Evolutionary conservation across 306 rosid genomes (phyloP), one percentile per base, ranked within the genome.

Genomic region (Cyamopsis tetragonoloba): DNA sequence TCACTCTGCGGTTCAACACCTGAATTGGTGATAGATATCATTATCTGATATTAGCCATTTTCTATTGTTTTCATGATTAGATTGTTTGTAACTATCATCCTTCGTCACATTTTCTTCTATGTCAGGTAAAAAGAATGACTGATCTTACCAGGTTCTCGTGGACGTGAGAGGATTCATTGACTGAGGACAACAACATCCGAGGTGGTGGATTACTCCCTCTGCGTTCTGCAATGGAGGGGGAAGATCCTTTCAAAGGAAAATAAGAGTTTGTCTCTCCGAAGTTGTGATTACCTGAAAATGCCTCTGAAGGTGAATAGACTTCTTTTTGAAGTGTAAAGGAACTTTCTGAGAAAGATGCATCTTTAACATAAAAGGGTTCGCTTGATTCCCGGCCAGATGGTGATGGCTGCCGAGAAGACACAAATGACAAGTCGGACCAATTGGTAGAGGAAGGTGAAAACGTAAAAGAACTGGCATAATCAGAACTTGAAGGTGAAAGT

Each of bases 161-260:
- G 66, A 73, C 63, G 48, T 64, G 77, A 30, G 81, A 59, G 13
- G 84, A 38, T 71, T 92, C 96, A 28, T 79, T 83, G 50, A 79
- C 75, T 1, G 88, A 66, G 27, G 93, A 71, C 27, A 87, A 79
- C 49, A 84, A 5, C 98, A 92, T 92, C 58, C 64, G 82, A 66
- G 98, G 91, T 20, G 95, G n/a, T n/a, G n/a, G 91, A 77, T 87
- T 79, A 60, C 91, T 87, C 76, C 96, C 96, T 78, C 98, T 88
- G 51, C 98, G 91, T 84, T 87, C 96, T 5, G 98, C 96, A 74
- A 93, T 80, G 72, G 96, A 87, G 0, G 80, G 88, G 28, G 46
- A 46, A 62, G 80, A 56, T 62, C 79, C 86, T 81, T 80, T 82
- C 5, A 37, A 53, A 7, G 81, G 64, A 44, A 62, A 69, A 74